These are phyloP conservation scores for Orbilia ellipsospora DNA, from an alignment of 2,329 filamentous ascomycete species.

Conservation along the genomic window DNA sequence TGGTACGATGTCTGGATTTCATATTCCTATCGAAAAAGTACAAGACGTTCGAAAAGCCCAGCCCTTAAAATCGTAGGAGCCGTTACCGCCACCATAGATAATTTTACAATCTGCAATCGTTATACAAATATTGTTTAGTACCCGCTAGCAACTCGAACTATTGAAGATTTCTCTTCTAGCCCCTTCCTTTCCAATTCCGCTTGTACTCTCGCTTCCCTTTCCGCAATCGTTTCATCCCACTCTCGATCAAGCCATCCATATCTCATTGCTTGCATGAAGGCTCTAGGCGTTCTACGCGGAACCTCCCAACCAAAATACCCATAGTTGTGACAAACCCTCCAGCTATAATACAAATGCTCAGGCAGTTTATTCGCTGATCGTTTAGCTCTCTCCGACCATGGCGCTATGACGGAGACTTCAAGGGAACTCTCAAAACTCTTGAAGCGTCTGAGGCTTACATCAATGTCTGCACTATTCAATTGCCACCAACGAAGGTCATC, in stretches of 20 bases:
- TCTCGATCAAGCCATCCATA: conserved; percentile 44
- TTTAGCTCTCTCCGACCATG: conserved; percentile 29
- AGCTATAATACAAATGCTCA: conserved; percentile 49
- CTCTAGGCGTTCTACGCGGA: conserved; percentile 18
- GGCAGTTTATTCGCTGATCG: conserved; percentile 20
- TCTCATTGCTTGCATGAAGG: conserved; percentile 27
- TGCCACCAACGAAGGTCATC: conserved; percentile 38
- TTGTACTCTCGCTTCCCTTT: conserved; percentile 33
- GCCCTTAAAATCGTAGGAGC: too few relatives aligned
- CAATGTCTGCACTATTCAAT: conserved; percentile 45
- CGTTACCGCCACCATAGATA: too few relatives aligned
- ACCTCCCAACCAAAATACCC: conserved; percentile 51
- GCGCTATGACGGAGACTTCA: conserved; percentile 13
- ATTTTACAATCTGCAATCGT: too few relatives aligned
- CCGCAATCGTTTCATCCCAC: conserved; percentile 49
- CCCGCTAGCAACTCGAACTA: conserved; percentile 36
- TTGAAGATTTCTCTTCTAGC: conserved; percentile 32
- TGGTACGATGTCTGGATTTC: too few relatives aligned
- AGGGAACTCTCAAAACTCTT: conserved; percentile 10
- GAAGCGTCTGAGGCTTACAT: conserved; percentile 20
- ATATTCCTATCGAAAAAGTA: too few relatives aligned
- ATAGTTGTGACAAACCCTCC: conserved; percentile 52
- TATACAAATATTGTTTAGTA: neutral
- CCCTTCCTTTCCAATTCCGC: conserved; percentile 29
- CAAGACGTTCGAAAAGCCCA: too few relatives aligned